phyloP scores from a whole-genome alignment of 495 filamentous ascomycete species.

The Tuber indicum region DNA sequence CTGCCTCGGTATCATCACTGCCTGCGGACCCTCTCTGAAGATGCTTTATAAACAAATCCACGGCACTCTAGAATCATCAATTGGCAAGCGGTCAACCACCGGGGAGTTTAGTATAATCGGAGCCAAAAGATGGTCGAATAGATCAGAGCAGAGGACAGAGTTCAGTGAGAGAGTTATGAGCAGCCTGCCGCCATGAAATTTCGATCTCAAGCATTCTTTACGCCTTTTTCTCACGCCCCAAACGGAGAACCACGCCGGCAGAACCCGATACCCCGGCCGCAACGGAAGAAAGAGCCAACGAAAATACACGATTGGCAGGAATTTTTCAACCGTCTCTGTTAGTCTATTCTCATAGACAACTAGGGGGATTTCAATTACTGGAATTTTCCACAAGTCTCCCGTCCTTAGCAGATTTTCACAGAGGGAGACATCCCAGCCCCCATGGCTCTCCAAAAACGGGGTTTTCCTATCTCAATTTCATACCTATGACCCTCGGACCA shows the following conservation, averaged over 20 bases:
- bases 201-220: background rate
- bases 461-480: background rate
- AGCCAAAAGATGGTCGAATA: background rate
- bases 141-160: background rate
- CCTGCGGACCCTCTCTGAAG: slow-evolving; percentile 3
- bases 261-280: background rate
- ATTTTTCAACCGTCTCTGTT: background rate
- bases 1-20: background rate
- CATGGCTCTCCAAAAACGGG: background rate
- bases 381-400: background rate
- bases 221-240: background rate
- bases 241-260: background rate
- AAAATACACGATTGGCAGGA: background rate
- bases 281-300: background rate
- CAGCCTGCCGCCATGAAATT: background rate
- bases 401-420: background rate
- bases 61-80: background rate
- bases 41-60: background rate
- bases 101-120: background rate
- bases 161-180: background rate
- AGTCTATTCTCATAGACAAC: background rate
- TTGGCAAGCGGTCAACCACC: background rate
- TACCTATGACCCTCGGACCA: background rate
- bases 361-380: background rate
- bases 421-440: background rate